Conservation (phyloP, 2,329 filamentous ascomycete species). For the Pseudogymnoascus sp. region DNA sequence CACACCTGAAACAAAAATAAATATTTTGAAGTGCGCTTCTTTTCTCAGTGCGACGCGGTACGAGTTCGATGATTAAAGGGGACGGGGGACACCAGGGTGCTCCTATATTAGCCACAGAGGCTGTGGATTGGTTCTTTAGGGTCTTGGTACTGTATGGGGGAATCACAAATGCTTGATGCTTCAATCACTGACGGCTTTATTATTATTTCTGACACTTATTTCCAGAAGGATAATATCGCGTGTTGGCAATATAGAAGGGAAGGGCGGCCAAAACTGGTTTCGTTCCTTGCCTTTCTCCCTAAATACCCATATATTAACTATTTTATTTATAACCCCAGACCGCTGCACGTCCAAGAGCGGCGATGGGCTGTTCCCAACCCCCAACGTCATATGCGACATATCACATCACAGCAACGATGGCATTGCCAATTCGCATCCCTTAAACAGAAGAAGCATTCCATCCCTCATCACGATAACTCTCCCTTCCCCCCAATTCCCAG, state of each 20-base stretch:
- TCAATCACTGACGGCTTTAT: background rate
- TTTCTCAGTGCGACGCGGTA: background rate
- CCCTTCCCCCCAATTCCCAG: background rate
- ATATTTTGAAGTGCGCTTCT: background rate
- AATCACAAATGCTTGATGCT: background rate
- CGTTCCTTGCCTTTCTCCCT: background rate
- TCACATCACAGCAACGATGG: background rate
- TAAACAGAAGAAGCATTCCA: background rate
- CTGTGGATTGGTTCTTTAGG: background rate
- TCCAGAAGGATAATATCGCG: background rate
- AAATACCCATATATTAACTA: background rate
- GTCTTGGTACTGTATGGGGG: background rate
- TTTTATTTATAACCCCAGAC: background rate
- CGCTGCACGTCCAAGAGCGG: background rate
- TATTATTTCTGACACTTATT: background rate
- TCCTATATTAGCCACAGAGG: background rate
- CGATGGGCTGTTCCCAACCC: background rate
- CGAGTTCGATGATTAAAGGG: slow-evolving; percentile 6
- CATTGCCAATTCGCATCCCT: background rate
- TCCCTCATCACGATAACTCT: background rate
- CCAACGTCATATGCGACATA: background rate
- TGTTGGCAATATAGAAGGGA: background rate
- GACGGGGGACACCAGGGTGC: background rate
- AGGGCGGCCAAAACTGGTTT: background rate
- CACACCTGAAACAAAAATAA: slow-evolving; percentile 3